Conservation (phyloP, 2,329 filamentous ascomycete species). For the Xylaria arbuscula region DNA sequence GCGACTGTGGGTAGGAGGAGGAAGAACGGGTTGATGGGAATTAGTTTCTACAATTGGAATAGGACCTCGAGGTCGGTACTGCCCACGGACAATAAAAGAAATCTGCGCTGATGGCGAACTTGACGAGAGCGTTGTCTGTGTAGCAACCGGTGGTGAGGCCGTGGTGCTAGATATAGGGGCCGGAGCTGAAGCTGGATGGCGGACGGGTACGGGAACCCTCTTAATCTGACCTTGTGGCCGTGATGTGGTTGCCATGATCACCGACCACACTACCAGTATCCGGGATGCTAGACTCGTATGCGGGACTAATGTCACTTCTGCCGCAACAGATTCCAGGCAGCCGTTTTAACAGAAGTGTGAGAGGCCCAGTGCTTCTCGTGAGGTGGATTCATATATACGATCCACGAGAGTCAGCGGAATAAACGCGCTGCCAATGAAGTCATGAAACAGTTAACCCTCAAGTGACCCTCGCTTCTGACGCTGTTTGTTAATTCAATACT, state of each 20-base stretch:
- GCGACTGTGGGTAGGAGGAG: not conserved
- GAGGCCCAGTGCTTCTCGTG: constrained; percentile 3
- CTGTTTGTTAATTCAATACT: not conserved
- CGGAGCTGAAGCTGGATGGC: constrained; percentile 11
- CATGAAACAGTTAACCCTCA: constrained; percentile 5
- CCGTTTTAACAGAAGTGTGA: constrained; percentile 22
- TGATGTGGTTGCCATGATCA: constrained; percentile 19
- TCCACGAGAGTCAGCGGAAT: not conserved
- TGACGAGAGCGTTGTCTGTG: constrained; percentile 4
- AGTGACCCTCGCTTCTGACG: not conserved
- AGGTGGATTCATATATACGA: not conserved
- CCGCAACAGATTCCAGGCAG: constrained; percentile 27
- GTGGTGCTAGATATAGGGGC: constrained; percentile 16
- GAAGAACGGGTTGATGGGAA: constrained; percentile 21
- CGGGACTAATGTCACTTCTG: constrained; percentile 6
- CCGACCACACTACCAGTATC: constrained; percentile 13
- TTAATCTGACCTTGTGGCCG: constrained; percentile 14
- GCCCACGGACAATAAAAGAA: constrained; percentile 9
- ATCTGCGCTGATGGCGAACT: not conserved
- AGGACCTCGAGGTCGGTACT: constrained; percentile 18
- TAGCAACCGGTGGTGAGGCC: not conserved
- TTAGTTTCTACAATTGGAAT: constrained; percentile 29
- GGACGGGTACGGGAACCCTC: constrained; percentile 28
- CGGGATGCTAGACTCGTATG: not conserved
- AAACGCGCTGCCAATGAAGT: constrained; percentile 1